Conservation (phyloP, 2,329 filamentous ascomycete genomes). For the Colletotrichum phormii region DNA sequence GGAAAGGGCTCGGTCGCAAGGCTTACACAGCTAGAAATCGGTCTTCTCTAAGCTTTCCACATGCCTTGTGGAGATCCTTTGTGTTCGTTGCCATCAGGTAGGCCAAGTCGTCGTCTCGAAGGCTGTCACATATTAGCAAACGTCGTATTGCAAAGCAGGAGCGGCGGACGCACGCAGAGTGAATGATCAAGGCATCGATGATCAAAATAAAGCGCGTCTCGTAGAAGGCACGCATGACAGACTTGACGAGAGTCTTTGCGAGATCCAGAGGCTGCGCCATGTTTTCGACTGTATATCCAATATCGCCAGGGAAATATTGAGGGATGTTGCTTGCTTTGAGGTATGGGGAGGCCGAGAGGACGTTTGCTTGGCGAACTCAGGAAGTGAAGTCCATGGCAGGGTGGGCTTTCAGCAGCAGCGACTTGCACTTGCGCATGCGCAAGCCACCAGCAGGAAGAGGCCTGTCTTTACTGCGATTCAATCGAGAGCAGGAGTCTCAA, state of each 20-base stretch:
- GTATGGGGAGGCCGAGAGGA: neutral
- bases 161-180: slow-evolving; percentile 73
- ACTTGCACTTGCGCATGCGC: neutral
- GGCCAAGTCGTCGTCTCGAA: slow-evolving; percentile 89
- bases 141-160: neutral
- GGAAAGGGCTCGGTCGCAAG: slow-evolving; percentile 14
- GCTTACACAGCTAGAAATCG: slow-evolving; percentile 84
- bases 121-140: slow-evolving; percentile 68
- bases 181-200: slow-evolving; percentile 86
- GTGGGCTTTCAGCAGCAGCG: neutral
- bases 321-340: neutral
- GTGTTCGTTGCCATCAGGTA: slow-evolving; percentile 89
- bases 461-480: neutral
- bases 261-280: slow-evolving; percentile 57
- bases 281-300: slow-evolving; percentile 7
- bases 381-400: slow-evolving; percentile 5
- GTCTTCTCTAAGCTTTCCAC: slow-evolving; percentile 86
- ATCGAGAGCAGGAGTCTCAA: neutral
- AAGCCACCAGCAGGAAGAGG: neutral
- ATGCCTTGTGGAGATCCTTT: slow-evolving; percentile 92
- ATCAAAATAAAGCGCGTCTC: slow-evolving; percentile 86
- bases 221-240: slow-evolving; percentile 87
- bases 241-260: slow-evolving; percentile 84
- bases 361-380: neutral
- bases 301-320: too few species aligned